Evolutionary conservation across 371 early-diverging fungal species (phyloP), one percentile per base, ranked within the genome.

Genomic region (Apophysomyces ossiformis): DNA sequence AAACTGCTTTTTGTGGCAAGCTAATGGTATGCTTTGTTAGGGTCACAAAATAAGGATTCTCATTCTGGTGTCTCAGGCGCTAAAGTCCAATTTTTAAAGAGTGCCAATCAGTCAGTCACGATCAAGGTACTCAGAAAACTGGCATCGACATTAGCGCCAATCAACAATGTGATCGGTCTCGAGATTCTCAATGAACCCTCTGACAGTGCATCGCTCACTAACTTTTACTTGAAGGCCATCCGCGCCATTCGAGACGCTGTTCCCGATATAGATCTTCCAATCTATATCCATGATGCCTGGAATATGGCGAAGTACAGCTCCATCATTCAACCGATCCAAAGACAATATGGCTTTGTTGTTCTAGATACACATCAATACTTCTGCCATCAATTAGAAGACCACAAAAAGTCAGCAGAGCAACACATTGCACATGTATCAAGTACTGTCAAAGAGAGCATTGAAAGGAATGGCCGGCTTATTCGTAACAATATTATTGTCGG

Each of bases 351-450:
- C 15, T 72, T 76, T 58, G 59, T 67, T 21, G 73, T 76, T 1
- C 39, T 76, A 9, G 76, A 76, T 45, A 69, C 73, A 4, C 76
- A 76, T 60, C 70, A 72, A 57, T 72, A 68, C 50, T 76, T 76
- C 64, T 72, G 72, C 21, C 70, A 75, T 58, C 72, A 21, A 41
- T 59, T 62, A 41, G 64, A 56, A 7, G 71, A 71, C 43, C 71
- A 76, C 45, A 63, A 62, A 7, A 64, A 66, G 60, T 54, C 67
- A 1, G 76, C 70, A 15, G 63, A 65, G 18, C 64, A 66, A 41
- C 76, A 70, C 39, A 68, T 61, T 7, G 58, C 66, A 44, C 32
- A 63, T 18, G 46, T 71, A 18, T 58, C 61, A 6, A 65, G 65
- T 9, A 57, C 61, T 9, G 43, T 72, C 21, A 59, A 57, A 38